Conservation (phyloP, 257 asterid genomes). For the Solanum chilense region DNA sequence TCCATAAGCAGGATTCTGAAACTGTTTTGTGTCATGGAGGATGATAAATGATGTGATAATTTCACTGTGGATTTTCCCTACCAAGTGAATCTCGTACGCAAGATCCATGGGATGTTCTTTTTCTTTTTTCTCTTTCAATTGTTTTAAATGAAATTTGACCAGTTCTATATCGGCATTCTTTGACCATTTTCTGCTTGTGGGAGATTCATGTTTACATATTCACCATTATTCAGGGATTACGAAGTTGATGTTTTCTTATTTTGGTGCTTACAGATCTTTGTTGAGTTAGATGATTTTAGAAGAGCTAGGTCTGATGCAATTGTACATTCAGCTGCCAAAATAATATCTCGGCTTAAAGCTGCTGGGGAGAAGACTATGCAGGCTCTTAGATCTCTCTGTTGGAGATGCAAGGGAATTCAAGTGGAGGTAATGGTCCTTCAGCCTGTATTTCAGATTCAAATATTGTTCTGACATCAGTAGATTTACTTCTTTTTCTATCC, state of each 20-base stretch:
- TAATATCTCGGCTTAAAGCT: conserved; percentile 76
- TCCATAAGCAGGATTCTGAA: background rate
- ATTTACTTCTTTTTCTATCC: background rate
- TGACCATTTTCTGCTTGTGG: background rate
- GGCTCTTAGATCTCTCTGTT: conserved; percentile 87
- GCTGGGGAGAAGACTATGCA: conserved; percentile 89
- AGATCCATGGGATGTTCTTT: background rate
- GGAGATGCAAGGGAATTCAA: conserved; percentile 95
- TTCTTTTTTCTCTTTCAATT: background rate
- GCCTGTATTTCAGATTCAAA: background rate
- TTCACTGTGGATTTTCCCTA: background rate
- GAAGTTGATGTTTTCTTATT: background rate
- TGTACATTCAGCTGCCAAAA: conserved; percentile 88
- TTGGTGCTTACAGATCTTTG: conserved; percentile 38
- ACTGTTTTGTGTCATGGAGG: background rate
- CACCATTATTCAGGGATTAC: background rate
- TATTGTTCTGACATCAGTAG: background rate
- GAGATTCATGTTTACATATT: background rate
- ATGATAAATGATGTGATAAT: background rate
- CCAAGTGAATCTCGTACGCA: background rate
- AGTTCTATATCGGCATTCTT: background rate
- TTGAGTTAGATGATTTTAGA: conserved; percentile 73
- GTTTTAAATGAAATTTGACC: background rate
- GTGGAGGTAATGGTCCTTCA: conserved; percentile 63
- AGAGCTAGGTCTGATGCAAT: conserved; percentile 92